Percentiles rank a stretch among this genome's conserved stretches.
Conservation (phyloP, 495 filamentous ascomycete species). For the Aspergillus asperescens region DNA sequence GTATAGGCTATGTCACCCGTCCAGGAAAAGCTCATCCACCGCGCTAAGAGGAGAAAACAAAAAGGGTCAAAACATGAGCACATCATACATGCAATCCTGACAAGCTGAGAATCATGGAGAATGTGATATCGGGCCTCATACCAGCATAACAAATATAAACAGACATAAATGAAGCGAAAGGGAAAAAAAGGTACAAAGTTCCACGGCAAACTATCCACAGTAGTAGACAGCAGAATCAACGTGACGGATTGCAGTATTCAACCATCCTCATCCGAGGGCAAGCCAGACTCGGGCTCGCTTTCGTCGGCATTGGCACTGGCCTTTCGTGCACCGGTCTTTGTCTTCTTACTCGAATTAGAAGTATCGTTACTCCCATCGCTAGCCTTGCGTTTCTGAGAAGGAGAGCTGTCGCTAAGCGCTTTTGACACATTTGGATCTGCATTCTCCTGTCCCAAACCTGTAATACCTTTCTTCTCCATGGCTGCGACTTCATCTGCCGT, state of each 20-base stretch:
- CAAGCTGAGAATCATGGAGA: conserved; percentile 19
- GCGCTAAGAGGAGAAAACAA: conserved; percentile 16
- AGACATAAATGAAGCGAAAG: conserved; percentile 25
- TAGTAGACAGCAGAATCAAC: conserved; percentile 23
- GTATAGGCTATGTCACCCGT: conserved; percentile 15
- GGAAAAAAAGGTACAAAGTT: conserved; percentile 19
- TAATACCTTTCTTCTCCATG: conserved; percentile 59
- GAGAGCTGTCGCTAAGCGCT: conserved; percentile 18
- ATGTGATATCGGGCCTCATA: conserved; percentile 28
- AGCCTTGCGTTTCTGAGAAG: conserved; percentile 48
- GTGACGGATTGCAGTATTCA: conserved; percentile 23
- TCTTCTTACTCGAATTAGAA: conserved; percentile 41
- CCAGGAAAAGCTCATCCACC: conserved; percentile 14
- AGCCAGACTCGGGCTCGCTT: conserved; percentile 47
- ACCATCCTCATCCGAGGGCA: conserved; percentile 46
- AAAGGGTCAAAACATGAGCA: conserved; percentile 22
- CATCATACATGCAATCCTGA: conserved; percentile 30
- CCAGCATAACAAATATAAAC: conserved; percentile 38
- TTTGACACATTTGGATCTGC: conserved; percentile 28
- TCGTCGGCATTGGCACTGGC: conserved; percentile 42
- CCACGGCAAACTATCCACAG: conserved; percentile 16
- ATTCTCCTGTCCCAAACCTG: conserved; percentile 33
- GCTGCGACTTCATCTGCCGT: conserved; percentile 96
- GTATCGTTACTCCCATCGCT: conserved; percentile 42
- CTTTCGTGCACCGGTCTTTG: conserved; percentile 32